Base-by-base conservation (phyloP, 805 yeast genomes). In the Metschnikowia amazonensis region DNA sequence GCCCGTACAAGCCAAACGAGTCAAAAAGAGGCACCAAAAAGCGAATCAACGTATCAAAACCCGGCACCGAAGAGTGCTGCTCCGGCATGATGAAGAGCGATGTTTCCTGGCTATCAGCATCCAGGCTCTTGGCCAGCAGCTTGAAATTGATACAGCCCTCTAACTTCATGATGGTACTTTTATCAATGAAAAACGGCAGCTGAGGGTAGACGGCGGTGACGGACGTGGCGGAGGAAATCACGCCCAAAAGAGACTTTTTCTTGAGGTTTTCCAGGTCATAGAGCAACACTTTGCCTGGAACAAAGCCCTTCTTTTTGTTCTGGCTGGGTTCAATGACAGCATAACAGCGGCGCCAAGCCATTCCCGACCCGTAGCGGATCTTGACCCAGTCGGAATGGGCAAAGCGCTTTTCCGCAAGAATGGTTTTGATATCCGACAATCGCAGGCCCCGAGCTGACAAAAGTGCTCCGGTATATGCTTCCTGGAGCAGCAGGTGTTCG, bases 261-360 rank as follows among this genome's bases (percentile, higher is more conserved):
- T 70, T 70, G 62, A 84, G 84, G 60, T 85, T 86, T 45, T 89
- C 95, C 58, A 76, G 82, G 63, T 89, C 95, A 66, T 78, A 94
- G 54, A 94, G 85, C n/a, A 79, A 70, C 20, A 89, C 80, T 54
- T 81, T 75, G 25, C 97, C 97, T 11, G 77, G 72, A 52, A 49
- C 72, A 54, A 64, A 75, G 52, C 57, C 66, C 63, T 67, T 77
- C 62, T 58, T 67, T 60, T 70, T 81, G 57, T 75, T 60, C 31
- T 70, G 52, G 56, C 89, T 69, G 53, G 90, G 90, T 54, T 86
- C 86, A 46, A 92, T 78, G 9, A 90, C 96, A 2, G 96, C 92
- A 70, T 79, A 94, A 60, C 97, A 92, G 48, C 95, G 77, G 60
- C 84, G 86, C 97, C 97, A 94, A 1, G 97, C 96, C 95, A 89